Percentiles rank a stretch among this genome's conserved stretches.
phyloP scores from a whole-genome alignment of 2,329 filamentous ascomycete genomes.

The Aspergillus hiratsukae region DNA sequence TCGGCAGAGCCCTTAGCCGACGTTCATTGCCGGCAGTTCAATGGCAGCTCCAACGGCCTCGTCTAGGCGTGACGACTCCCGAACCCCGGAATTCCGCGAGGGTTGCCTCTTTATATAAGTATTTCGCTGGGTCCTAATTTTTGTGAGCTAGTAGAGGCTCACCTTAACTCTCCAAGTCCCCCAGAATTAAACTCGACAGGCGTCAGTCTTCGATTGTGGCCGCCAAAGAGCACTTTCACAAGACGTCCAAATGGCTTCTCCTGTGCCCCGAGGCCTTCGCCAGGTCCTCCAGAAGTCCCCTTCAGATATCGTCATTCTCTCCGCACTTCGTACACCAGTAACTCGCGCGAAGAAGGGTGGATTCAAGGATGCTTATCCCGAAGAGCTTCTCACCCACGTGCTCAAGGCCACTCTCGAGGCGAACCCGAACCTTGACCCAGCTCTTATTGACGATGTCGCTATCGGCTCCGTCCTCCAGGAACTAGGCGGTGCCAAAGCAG shows the following conservation, averaged over 20 bases:
- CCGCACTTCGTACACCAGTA: constrained; percentile 82
- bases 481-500: constrained; percentile 84
- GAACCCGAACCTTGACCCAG: constrained; percentile 67
- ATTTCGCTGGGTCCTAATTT: constrained; percentile 1
- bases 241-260: constrained; percentile 40
- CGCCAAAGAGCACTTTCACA: neutral
- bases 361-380: constrained; percentile 83
- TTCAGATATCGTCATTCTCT: constrained; percentile 81
- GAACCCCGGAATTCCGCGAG: constrained; percentile 26
- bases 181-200: neutral
- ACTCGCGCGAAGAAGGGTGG: constrained; percentile 77
- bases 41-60: constrained; percentile 19
- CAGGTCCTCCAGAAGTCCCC: constrained; percentile 74
- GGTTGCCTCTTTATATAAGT: constrained; percentile 39
- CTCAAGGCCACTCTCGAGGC: constrained; percentile 65
- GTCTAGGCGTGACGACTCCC: constrained; percentile 17
- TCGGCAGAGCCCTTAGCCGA: constrained; percentile 36
- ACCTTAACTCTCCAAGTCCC: neutral
- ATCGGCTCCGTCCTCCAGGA: constrained; percentile 88
- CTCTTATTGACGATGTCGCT: constrained; percentile 71
- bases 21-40: constrained; percentile 28
- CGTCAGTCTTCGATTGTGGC: neutral
- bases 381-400: constrained; percentile 69
- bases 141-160: neutral
- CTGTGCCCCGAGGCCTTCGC: constrained; percentile 62